Evolutionary conservation across 768 basidiomycete species (phyloP), one percentile per base, ranked within the genome.

Genomic region (Auricularia cornea): DNA sequence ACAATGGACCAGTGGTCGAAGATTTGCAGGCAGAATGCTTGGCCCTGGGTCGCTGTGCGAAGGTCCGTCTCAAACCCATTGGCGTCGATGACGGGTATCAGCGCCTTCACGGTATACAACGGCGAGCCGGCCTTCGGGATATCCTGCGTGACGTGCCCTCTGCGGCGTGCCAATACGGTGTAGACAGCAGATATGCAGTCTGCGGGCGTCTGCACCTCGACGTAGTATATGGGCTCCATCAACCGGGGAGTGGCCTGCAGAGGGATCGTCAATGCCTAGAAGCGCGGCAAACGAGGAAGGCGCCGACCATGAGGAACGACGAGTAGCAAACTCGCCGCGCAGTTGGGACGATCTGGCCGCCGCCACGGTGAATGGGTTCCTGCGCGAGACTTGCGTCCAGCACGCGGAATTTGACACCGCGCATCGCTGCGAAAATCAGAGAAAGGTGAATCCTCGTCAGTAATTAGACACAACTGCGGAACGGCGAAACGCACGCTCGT

Each of bases 1-100:
- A 98, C 96, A 70, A 96, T 91, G 18, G 90, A 89, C 97, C 97
- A 99, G 70, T 99, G 97, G 74, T 98, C 96, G 75, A 98, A 99
- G 66, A 92, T 86, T 74, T 98, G 95, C 70, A 94, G 79, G 71
- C 94, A 97, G 79, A 98, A 98, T n/a, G 97, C 97, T 75, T 98
- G 97, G 30, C 97, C 97, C 75, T 97, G 94, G 29, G 97, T 99
- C 57, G 97, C 94, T 59, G 95, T 98, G 70, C 97, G 80, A 72
- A 99, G 77, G 78, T 99, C 97, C 3, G 95, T 97, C 79, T 99
- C 97, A 74, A 99, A 99, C 0, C 97, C 97, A 70, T 98, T 98
- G 54, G 97, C 92, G 72, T 99, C 97, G 66, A 99, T 93, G 56
- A 98, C 96, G 2, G 97, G 97, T 65, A 99, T 98, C 59, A 98